phyloP scores from a whole-genome alignment of 2,329 filamentous ascomycete species.

The Aspergillus felis region DNA sequence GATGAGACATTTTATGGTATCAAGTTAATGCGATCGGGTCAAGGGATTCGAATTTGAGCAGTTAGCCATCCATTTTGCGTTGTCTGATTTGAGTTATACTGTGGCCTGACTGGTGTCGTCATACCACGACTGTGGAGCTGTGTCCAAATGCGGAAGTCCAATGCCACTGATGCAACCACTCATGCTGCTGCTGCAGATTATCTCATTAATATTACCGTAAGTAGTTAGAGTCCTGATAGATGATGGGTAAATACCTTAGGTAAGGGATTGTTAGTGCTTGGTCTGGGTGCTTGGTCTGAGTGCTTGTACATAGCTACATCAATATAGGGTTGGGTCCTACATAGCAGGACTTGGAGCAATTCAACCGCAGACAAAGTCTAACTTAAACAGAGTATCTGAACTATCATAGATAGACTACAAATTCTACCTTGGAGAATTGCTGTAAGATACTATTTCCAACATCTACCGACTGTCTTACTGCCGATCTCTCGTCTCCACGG shows the following conservation, averaged over 20 bases:
- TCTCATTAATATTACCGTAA: too few species aligned
- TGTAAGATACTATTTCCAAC: too few species aligned
- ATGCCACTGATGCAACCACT: neutral
- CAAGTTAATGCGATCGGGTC: too few species aligned
- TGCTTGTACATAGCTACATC: too few species aligned
- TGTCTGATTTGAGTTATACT: neutral
- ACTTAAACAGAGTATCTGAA: neutral
- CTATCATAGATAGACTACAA: too few species aligned
- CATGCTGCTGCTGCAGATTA: neutral
- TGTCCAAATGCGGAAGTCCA: neutral
- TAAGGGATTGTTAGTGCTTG: too few species aligned
- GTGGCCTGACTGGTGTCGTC: neutral
- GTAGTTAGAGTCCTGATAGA: neutral
- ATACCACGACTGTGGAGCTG: neutral
- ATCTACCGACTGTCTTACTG: neutral
- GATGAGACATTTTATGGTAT: neutral
- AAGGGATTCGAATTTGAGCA: neutral
- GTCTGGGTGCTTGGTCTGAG: too few species aligned
- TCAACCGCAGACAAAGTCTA: too few species aligned
- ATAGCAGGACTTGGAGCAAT: too few species aligned
- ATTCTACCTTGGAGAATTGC: too few species aligned
- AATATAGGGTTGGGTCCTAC: too few species aligned
- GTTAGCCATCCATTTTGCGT: neutral
- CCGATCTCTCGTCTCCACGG: neutral
- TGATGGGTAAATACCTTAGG: too few species aligned